Evolutionary conservation across 164 flowering plant species (phyloP), one percentile per base, ranked within the genome.

Genomic region (Nymphaea thermarum): DNA sequence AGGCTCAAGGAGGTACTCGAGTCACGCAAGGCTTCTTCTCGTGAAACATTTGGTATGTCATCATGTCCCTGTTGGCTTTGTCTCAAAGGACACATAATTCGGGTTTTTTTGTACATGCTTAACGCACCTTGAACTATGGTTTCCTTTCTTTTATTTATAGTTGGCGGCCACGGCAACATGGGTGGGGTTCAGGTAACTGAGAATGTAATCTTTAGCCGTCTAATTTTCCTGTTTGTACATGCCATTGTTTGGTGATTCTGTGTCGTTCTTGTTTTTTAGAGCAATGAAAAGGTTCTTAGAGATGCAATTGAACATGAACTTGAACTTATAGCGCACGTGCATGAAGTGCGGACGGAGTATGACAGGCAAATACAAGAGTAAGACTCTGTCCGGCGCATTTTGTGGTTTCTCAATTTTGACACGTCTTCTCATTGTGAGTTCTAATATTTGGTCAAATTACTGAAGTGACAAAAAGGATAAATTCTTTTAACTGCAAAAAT

Each of bases 331-430:
- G 84, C 86, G 14, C 82, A 91, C 47, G 94, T 92, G 42, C 97
- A 92, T 80, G 99, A 92, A 83, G 98, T 92, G 2, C 96, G 98
- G 5, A 77, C 87, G 42, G 93, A 87, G 68, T 90, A 92, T 76
- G 97, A 85, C 71, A 85, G 90, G 10, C 97, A 92, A 78, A 90
- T 82, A 86, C 89, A 90, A 83, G 94, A 80, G 99, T 95, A 75
- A 82, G 94, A 76, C 7, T 41, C 57, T 51, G 14, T 51, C 57
- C 14, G 5, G 43, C 36, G 11, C 36, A n/a, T 47, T 36, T 47
- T 42, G 43, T 6, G 16, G 12, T 66, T 12, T 51, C 47, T 12
- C 18, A 43, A 53, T 44, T 18, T 43, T 63, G 57, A 10, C 43
- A 5, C 18, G 14, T 51, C 25, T 17, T 17, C 11, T 41, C 43